These are phyloP conservation scores for Rutstroemia sp. DNA, from an alignment of 2,329 filamentous ascomycete species.

Conservation along the genomic window DNA sequence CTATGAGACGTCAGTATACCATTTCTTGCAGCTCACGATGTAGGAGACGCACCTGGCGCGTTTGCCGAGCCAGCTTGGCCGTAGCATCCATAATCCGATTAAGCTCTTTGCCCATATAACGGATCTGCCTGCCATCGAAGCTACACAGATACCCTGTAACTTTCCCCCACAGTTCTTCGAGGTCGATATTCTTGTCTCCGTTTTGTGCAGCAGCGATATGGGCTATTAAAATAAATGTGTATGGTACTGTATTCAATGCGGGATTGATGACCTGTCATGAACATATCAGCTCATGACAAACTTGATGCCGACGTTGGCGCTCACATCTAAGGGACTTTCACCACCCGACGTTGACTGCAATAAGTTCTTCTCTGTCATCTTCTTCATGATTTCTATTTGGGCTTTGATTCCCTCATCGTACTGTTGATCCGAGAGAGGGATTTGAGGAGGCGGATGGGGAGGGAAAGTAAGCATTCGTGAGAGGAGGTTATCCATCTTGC, in stretches of 20 bases:
- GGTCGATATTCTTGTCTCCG: conserved; percentile 19
- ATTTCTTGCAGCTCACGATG: neutral
- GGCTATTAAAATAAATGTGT: conserved; percentile 45
- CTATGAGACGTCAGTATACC: conserved; percentile 17
- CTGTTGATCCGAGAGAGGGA: conserved; percentile 30
- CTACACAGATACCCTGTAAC: conserved; percentile 32
- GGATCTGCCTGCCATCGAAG: conserved; percentile 47
- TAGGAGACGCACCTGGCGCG: conserved; percentile 18
- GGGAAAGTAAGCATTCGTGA: conserved; percentile 34
- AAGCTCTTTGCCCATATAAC: conserved; percentile 44
- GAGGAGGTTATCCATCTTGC: conserved; percentile 31
- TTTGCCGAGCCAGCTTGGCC: conserved; percentile 13
- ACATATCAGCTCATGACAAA: conserved; percentile 9
- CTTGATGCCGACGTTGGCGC: conserved; percentile 3
- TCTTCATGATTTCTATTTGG: conserved; percentile 33
- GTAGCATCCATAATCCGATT: conserved; percentile 36
- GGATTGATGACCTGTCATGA: conserved; percentile 38
- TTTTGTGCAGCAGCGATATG: conserved; percentile 36
- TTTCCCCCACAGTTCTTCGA: conserved; percentile 39
- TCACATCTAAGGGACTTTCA: conserved; percentile 33
- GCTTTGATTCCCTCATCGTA: conserved; percentile 37
- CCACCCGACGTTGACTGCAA: conserved; percentile 28
- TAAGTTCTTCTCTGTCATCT: conserved; percentile 30
- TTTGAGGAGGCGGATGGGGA: conserved; percentile 30
- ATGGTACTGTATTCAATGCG: conserved; percentile 49